phyloP scores from a whole-genome alignment of 352 stramenopile genomes.

The Globisporangium rhizosaccharum region DNA sequence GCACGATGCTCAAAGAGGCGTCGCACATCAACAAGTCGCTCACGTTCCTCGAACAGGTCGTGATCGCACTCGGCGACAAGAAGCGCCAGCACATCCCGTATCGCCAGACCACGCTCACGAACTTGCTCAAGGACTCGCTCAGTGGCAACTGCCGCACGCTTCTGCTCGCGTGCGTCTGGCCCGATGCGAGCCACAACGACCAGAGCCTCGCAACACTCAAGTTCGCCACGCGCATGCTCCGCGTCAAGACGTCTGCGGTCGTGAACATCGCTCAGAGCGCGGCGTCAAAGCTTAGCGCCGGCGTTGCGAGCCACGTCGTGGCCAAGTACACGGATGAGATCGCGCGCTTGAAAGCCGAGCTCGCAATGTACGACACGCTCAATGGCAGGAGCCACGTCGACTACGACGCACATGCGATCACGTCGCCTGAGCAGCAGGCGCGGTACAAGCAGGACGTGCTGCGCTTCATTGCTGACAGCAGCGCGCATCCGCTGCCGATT shows the following conservation, averaged over 20 bases:
- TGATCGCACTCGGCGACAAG: slow-evolving; percentile 87
- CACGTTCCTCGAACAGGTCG: slow-evolving; percentile 80
- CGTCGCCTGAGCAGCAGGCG: slow-evolving; percentile 10
- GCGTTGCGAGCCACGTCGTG: slow-evolving; percentile 10
- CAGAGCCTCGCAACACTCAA: slow-evolving; percentile 89
- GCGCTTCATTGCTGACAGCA: slow-evolving; percentile 31
- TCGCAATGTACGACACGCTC: slow-evolving; percentile 63
- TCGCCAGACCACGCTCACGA: slow-evolving; percentile 91
- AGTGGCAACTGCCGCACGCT: slow-evolving; percentile 76
- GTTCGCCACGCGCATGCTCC: slow-evolving; percentile 87
- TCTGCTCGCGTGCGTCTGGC: slow-evolving; percentile 85
- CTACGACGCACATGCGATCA: slow-evolving; percentile 21
- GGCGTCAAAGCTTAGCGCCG: slow-evolving; percentile 12
- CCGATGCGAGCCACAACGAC: slow-evolving; percentile 66
- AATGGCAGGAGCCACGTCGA: slow-evolving; percentile 29
- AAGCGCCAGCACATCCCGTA: slow-evolving; percentile 90
- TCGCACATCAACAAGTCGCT: slow-evolving; percentile 69
- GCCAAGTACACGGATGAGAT: slow-evolving; percentile 44
- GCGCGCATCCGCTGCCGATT: slow-evolving; percentile 20
- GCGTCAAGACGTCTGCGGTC: slow-evolving; percentile 73
- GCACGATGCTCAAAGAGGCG: slow-evolving; percentile 41
- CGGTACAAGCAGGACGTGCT: slow-evolving; percentile 21
- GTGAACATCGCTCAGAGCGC: slow-evolving; percentile 42
- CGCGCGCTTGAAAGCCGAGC: slow-evolving; percentile 42
- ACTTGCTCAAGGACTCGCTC: slow-evolving; percentile 86